phyloP scores from a whole-genome alignment of 805 yeast genomes.

The Pichia californica region DNA sequence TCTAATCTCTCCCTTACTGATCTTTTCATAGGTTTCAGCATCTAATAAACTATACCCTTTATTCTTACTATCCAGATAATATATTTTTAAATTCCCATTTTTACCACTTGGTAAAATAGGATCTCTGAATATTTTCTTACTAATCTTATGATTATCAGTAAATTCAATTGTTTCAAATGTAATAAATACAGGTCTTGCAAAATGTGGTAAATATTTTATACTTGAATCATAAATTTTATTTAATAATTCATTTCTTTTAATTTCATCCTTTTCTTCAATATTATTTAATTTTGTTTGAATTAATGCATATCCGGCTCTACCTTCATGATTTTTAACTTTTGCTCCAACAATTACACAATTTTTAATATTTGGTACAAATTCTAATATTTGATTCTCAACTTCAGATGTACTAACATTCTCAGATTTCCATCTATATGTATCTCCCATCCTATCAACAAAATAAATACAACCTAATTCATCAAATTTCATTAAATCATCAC shows the following conservation, averaged over 20 bases:
- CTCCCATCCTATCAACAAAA: slow-evolving; percentile 90
- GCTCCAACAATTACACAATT: slow-evolving; percentile 87
- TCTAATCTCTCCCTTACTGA: slow-evolving; percentile 19
- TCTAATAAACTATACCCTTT: slow-evolving; percentile 53
- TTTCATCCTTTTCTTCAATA: slow-evolving; percentile 24
- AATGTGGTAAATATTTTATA: slow-evolving; percentile 56
- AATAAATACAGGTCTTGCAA: slow-evolving; percentile 79
- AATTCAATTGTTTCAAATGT: slow-evolving; percentile 62
- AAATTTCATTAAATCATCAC: slow-evolving; percentile 73
- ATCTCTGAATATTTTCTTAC: slow-evolving; percentile 60
- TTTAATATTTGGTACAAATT: slow-evolving; percentile 34
- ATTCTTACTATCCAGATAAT: slow-evolving; percentile 50
- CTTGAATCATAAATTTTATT: slow-evolving; percentile 32
- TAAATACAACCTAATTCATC: slow-evolving; percentile 67
- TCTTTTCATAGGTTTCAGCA: slow-evolving; percentile 45
- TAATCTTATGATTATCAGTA: slow-evolving; percentile 78
- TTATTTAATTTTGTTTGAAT: slow-evolving; percentile 40
- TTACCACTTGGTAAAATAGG: slow-evolving; percentile 66
- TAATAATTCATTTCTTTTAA: slow-evolving; percentile 29
- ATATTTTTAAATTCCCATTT: slow-evolving; percentile 52
- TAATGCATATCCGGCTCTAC: slow-evolving; percentile 89
- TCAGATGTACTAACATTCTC: slow-evolving; percentile 93
- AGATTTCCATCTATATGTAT: slow-evolving; percentile 94
- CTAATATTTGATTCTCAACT: slow-evolving; percentile 71
- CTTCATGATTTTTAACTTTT: slow-evolving; percentile 80